Evolutionary conservation across 495 filamentous ascomycete species (phyloP), one percentile per base, ranked within the genome.

Genomic region (Entonaema liquescens): DNA sequence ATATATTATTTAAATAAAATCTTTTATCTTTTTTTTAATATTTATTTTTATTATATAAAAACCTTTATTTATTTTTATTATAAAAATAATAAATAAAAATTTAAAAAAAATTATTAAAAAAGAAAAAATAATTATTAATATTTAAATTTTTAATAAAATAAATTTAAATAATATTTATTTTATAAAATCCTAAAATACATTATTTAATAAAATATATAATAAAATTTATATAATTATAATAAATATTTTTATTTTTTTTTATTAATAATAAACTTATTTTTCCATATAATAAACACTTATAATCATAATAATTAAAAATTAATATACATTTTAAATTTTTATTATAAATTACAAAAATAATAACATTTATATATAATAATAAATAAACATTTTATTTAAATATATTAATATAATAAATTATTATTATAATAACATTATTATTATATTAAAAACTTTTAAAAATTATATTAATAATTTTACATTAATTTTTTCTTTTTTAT

Each of bases 121-220:
- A 42, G 15, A 35, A 31, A 13, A 19, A 25, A 58, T 58, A 28
- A 42, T 58, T 15, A 28, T 58, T 25, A 58, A 58, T 28, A 58
- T 28, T n/a, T 2, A 42, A 15, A 42, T 36, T 5, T 42, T 58
- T 26, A 58, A 58, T 28, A 35, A 35, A 26, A 23, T 58, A 40
- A 42, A 25, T 42, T 42, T 58, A 26, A 58, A 58, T 58, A 58
- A 58, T n/a, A n/a, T n/a, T 23, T 58, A 58, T 28, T 26, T 42
- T 26, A 52, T 58, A 42, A 42, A 58, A 58, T 42, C 9, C 2
- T n/a, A 42, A 42, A 42, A 58, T 13, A n/a, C 4, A 28, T 23
- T 58, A 58, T 42, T 58, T 26, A 26, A 1, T 12, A 58, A 58
- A 55, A 52, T 52, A 26, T 25, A 52, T 26, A 12, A 13, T 9